Evolutionary conservation across 345 rosid genomes (phyloP).

Genomic region (Citrus reticulata): DNA sequence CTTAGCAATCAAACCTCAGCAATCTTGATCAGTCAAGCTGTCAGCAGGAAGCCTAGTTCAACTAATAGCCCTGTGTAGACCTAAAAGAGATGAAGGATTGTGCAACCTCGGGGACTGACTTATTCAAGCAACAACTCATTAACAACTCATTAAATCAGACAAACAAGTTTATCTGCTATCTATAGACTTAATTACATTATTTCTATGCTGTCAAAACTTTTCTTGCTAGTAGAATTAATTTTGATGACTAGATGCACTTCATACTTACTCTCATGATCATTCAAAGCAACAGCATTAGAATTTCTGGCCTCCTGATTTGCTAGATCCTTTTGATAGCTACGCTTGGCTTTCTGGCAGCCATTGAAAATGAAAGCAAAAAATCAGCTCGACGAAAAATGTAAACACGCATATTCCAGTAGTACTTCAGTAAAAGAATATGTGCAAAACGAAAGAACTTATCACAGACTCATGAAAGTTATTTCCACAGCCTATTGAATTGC

Average conservation of each 20-base stretch:
- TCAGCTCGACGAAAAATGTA: not conserved
- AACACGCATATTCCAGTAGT: not conserved
- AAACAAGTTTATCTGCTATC: not conserved
- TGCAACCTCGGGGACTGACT: not conserved
- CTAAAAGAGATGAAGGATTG: not conserved
- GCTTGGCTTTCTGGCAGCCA: conserved; percentile 77
- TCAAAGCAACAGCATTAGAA: conserved; percentile 38
- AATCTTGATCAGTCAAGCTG: conserved; percentile 1
- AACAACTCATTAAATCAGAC: not conserved
- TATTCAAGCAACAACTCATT: not conserved
- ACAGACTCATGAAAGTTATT: not conserved
- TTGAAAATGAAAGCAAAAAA: conserved; percentile 1
- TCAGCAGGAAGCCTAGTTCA: conserved; percentile 1
- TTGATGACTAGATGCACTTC: not conserved
- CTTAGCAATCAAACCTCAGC: not conserved
- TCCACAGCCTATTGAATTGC: not conserved
- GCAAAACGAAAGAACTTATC: not conserved
- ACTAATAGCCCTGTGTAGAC: not conserved
- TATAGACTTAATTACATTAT: not conserved
- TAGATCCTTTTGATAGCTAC: conserved; percentile 90
- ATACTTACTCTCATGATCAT: conserved; percentile 53
- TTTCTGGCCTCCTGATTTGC: conserved; percentile 60
- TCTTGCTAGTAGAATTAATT: not conserved
- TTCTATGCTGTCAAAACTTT: not conserved
- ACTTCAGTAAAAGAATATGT: not conserved